These are phyloP conservation scores for Kwoniella sp. DNA, from an alignment of 768 basidiomycete genomes.

Conservation along the genomic window DNA sequence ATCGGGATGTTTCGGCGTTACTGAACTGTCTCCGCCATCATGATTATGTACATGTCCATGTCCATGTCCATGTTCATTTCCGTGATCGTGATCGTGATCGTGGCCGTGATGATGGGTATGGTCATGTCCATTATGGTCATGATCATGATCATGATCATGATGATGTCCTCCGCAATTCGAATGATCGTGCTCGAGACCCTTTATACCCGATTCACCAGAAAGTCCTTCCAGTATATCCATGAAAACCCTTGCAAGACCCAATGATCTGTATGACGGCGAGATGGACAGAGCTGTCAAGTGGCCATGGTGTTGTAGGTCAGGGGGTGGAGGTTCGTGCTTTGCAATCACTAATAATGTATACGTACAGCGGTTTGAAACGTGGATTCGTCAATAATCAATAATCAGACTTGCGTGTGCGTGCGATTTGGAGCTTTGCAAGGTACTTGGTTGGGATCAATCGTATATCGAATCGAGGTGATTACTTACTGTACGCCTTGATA, in stretches of 20 bases:
- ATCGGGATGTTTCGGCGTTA: constrained; percentile 17
- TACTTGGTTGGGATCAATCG: background rate
- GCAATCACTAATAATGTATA: constrained; percentile 73
- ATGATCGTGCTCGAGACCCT: constrained; percentile 9
- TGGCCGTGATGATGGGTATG: background rate
- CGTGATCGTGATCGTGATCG: constrained; percentile 5
- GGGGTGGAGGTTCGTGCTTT: constrained; percentile 64
- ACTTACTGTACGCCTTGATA: constrained; percentile 90
- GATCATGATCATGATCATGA: background rate
- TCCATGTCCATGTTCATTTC: background rate
- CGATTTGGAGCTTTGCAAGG: too few species aligned
- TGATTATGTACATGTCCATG: background rate
- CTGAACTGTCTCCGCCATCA: background rate
- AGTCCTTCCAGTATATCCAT: constrained; percentile 82
- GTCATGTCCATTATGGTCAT: background rate
- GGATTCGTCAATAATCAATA: too few species aligned
- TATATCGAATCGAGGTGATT: background rate
- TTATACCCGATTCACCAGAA: constrained; percentile 58
- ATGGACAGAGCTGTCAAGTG: constrained; percentile 95
- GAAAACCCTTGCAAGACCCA: constrained; percentile 82
- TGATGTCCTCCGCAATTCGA: constrained; percentile 6
- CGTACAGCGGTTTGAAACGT: too few species aligned
- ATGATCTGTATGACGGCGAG: constrained; percentile 86
- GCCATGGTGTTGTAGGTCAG: constrained; percentile 60
- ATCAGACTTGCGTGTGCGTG: too few species aligned